A percentile compares a stretch with the other conserved stretches of the same genome.
Evolutionary conservation across 2,329 filamentous ascomycete species (phyloP).

Genomic region (Ceratocystis albifundus): DNA sequence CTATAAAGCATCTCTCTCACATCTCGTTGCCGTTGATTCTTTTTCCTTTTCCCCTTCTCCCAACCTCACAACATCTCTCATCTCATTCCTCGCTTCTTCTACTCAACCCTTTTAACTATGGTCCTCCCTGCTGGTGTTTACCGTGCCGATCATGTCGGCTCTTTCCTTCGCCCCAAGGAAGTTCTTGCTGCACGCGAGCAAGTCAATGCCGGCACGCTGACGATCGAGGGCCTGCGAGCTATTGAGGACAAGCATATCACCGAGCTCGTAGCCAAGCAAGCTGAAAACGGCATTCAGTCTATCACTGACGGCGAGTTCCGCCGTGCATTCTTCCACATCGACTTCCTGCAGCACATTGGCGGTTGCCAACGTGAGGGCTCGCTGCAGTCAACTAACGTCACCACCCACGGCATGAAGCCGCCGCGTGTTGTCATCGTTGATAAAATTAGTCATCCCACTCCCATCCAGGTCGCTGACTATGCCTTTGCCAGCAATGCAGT

Average conservation of each 20-base stretch:
- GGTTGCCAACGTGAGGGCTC: conserved; percentile 32
- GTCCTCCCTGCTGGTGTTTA: conserved; percentile 21
- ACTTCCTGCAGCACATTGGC: conserved; percentile 39
- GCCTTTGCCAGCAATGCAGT: conserved; percentile 34
- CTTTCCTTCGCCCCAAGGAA: conserved; percentile 21
- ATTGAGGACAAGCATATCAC: conserved; percentile 49
- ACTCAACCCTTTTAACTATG: conserved; percentile 9
- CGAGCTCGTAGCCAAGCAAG: conserved; percentile 53
- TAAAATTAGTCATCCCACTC: conserved; percentile 35
- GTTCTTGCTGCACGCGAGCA: conserved; percentile 20
- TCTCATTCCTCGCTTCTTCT: not conserved
- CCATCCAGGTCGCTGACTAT: conserved; percentile 37
- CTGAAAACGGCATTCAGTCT: conserved; percentile 49
- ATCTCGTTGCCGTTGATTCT: not conserved
- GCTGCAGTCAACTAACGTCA: conserved; percentile 33
- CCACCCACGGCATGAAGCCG: conserved; percentile 32
- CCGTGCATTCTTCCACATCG: conserved; percentile 40
- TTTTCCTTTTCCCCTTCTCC: not conserved
- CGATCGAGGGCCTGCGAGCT: conserved; percentile 34
- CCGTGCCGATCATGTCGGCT: conserved; percentile 23
- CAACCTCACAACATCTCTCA: not conserved
- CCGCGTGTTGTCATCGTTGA: conserved; percentile 28
- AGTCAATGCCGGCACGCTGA: conserved; percentile 22
- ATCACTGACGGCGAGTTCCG: conserved; percentile 60
- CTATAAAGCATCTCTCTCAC: no score